Base-by-base conservation (phyloP, 177 flowering plant species). In the Vitis hybrid region DNA sequence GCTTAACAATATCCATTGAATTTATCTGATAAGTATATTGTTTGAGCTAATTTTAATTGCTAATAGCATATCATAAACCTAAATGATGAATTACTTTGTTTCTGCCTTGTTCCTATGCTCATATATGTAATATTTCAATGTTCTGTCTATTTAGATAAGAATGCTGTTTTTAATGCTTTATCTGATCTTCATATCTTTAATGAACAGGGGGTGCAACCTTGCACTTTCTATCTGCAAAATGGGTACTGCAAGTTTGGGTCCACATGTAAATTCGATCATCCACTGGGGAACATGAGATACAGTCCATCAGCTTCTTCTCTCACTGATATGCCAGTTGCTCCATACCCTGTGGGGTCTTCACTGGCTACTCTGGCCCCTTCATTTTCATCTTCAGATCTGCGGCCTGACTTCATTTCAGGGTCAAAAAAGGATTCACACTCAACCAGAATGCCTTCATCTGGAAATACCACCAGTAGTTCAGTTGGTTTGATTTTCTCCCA, bases 191-290 rank as follows among this genome's bases (percentile, higher is more conserved):
- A 15, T 56, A 59, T 69, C 26, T 70, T 56, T 22, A 12, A 8
- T 70, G 13, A 59, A 50, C 78, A 87, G 91, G 91, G 89, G 15
- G 73, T 69, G 62, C 84, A 82, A 67, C 83, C 89, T 69, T 85
- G 91, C 76, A 50, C 80, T 10, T 87, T 84, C 70, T 87, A 87
- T 64, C 19, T 81, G 82, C 91, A 80, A 73, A 74, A 81, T 60
- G 87, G 91, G 60, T 70, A 74, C 60, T 88, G 92, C 88, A 88
- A 88, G 67, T 88, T 88, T 64, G 92, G 92, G 26, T 69, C 81
- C 3, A 76, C 84, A 9, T 88, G 92, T 83, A 88, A 81, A 71
- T 86, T 84, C 61, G 92, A 88, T 74, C 92, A 88, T 76, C 88
- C 92, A 22, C 50, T 82, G 68, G 75, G 74, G 56, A 39, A 83